phyloP scores from a whole-genome alignment of 345 rosid species.

The Ceriops decandra region DNA sequence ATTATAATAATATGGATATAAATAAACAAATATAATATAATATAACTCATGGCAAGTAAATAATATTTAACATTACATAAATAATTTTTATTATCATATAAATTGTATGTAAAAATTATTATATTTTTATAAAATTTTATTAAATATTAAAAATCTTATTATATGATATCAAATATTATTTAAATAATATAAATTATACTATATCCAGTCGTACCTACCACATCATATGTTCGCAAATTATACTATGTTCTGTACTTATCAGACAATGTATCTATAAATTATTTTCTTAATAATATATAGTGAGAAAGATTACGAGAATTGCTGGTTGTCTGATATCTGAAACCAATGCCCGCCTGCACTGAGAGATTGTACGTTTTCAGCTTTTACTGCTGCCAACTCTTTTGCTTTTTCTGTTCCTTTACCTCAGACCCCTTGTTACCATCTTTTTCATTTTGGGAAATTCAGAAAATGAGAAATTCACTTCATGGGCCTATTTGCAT shows the following conservation, averaged over 20 bases:
- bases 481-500: constrained; percentile 1
- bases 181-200: too few species aligned
- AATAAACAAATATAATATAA: too few species aligned
- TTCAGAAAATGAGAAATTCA: constrained; percentile 19
- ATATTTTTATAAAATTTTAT: too few species aligned
- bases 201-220: too few species aligned
- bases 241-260: too few species aligned
- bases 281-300: not conserved
- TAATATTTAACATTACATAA: not conserved
- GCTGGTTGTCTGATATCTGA: constrained; percentile 21
- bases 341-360: constrained; percentile 26
- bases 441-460: constrained; percentile 39
- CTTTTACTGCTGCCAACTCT: constrained; percentile 43
- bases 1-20: too few species aligned
- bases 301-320: not conserved
- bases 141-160: too few species aligned
- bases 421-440: constrained; percentile 25
- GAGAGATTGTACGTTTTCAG: constrained; percentile 41
- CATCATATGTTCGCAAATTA: too few species aligned
- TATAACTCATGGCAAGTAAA: too few species aligned
- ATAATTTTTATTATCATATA: not conserved
- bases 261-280: too few species aligned
- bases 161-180: too few species aligned
- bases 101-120: too few species aligned
- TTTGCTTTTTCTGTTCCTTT: constrained; percentile 45